These are phyloP conservation scores for Collybia sordida DNA, from an alignment of 768 basidiomycete genomes.

Conservation along the genomic window DNA sequence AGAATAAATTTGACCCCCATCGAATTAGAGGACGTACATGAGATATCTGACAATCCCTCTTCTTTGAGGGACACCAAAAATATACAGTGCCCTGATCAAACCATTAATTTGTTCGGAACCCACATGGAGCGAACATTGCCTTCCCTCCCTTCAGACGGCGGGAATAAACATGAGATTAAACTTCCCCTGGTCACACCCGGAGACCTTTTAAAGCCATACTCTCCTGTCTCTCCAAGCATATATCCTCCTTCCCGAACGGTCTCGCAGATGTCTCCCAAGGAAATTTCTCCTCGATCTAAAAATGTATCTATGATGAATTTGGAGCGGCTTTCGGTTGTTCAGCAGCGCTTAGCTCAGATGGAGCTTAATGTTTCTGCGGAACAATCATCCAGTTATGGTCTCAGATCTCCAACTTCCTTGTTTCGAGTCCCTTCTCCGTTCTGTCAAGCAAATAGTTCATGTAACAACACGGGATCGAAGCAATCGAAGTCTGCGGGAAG, in stretches of 20 bases:
- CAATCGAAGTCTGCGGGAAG: conserved; percentile 10
- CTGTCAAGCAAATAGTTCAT: neutral
- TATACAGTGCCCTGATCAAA: neutral
- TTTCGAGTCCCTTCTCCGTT: conserved; percentile 2
- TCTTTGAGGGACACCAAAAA: neutral
- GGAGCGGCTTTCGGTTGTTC: conserved; percentile 61
- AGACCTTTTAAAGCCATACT: conserved; percentile 4
- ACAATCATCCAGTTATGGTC: conserved; percentile 7
- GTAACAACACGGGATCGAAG: neutral
- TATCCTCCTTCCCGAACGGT: conserved; percentile 21
- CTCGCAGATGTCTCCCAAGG: conserved; percentile 15
- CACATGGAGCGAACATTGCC: conserved; percentile 30
- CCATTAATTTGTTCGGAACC: conserved; percentile 9
- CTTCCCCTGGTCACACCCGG: neutral
- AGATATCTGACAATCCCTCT: neutral
- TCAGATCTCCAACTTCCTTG: conserved; percentile 9
- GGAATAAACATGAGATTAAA: neutral
- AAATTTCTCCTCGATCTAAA: conserved; percentile 13
- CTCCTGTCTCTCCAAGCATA: conserved; percentile 22
- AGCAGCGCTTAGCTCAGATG: conserved; percentile 63
- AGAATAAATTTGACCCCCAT: neutral
- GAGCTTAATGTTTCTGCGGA: conserved; percentile 34
- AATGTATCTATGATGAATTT: conserved; percentile 68
- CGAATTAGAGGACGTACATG: neutral
- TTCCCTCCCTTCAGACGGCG: conserved; percentile 21